Evolutionary conservation across 2,329 filamentous ascomycete species (phyloP).

Genomic region (Sclerotinia sclerotiorum): DNA sequence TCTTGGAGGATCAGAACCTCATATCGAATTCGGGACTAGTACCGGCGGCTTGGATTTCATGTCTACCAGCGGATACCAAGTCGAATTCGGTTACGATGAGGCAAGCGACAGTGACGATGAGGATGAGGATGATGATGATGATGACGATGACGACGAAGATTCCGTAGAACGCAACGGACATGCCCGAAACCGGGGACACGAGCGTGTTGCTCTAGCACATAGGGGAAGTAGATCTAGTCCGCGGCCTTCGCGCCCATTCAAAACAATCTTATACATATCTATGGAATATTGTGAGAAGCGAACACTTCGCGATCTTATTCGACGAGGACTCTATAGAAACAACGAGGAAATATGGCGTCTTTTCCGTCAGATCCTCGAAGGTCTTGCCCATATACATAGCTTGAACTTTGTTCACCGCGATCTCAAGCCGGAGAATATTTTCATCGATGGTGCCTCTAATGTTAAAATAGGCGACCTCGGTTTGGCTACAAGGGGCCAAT

Average conservation of each 20-base stretch:
- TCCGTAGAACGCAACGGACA: conserved; percentile 45
- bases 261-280: conserved; percentile 87
- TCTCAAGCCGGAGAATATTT: conserved; percentile 95
- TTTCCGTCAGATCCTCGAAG: conserved; percentile 88
- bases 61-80: conserved; percentile 75
- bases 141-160: conserved; percentile 42
- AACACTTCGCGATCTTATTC: conserved; percentile 85
- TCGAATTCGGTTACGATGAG: conserved; percentile 69
- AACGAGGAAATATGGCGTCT: conserved; percentile 82
- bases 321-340: conserved; percentile 70
- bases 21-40: conserved; percentile 48
- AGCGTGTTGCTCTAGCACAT: conserved; percentile 29
- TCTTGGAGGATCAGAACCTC: conserved; percentile 31
- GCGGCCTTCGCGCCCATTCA: conserved; percentile 53
- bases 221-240: conserved; percentile 37
- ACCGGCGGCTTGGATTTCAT: conserved; percentile 89
- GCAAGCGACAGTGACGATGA: conserved; percentile 48
- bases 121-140: conserved; percentile 33
- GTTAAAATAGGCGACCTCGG: conserved; percentile 98
- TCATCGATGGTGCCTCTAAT: conserved; percentile 86
- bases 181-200: conserved; percentile 31
- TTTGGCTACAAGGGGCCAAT: conserved; percentile 84
- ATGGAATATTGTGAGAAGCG: conserved; percentile 97
- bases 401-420: conserved; percentile 94
- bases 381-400: conserved; percentile 83